Evolutionary conservation across 495 filamentous ascomycete genomes (phyloP).

Genomic region (Penicillium coffeae): DNA sequence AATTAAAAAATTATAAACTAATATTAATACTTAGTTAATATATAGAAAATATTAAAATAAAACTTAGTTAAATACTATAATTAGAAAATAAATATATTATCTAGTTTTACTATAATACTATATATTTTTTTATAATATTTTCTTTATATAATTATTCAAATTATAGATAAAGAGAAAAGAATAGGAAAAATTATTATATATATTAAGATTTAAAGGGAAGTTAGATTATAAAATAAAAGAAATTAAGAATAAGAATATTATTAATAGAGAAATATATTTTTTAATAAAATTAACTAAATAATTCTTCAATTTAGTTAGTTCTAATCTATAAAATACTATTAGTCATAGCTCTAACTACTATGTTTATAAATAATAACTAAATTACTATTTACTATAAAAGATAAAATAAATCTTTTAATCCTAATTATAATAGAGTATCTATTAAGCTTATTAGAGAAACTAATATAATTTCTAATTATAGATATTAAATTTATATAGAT

Average conservation of each 20-base stretch:
- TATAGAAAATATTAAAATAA: neutral
- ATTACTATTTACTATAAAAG: neutral
- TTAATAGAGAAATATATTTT: conserved; percentile 1
- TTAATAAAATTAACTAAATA: neutral
- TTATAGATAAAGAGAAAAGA: no score
- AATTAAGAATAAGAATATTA: neutral
- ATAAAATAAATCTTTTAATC: neutral
- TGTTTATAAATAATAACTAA: conserved; percentile 2
- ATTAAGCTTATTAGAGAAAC: no score
- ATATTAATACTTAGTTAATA: neutral
- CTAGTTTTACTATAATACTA: no score
- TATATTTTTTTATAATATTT: no score
- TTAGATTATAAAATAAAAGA: no score
- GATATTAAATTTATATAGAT: no score
- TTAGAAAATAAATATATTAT: neutral
- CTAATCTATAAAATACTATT: neutral
- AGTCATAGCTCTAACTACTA: neutral
- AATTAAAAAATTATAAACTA: neutral
- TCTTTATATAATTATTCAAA: no score
- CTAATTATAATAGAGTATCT: no score
- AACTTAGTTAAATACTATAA: neutral
- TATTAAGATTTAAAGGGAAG: no score
- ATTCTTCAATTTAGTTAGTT: neutral
- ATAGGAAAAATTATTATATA: no score
- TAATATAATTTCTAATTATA: no score